phyloP scores from a whole-genome alignment of 257 asterid genomes.

The Gentiana macrophylla region DNA sequence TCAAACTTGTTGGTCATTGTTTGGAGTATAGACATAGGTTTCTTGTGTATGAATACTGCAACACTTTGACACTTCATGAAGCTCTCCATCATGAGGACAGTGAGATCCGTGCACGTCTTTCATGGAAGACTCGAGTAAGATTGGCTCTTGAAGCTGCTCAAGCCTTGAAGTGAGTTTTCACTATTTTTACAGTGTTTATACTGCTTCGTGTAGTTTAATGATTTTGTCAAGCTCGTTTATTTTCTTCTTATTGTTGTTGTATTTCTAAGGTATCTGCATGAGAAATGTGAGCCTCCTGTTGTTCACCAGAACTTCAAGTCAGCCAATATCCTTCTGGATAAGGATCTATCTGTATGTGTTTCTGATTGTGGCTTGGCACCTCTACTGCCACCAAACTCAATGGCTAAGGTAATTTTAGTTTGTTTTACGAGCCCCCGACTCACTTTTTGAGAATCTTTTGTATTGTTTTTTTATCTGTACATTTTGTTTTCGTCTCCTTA shows the following conservation, averaged over 20 bases:
- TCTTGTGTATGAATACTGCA: conserved; percentile 60
- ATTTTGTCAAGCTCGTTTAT: too few species aligned
- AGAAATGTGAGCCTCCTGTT: conserved; percentile 55
- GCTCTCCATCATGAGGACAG: conserved; percentile 70
- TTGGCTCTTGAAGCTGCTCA: conserved; percentile 90
- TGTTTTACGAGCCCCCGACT: too few species aligned
- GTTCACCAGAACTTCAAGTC: conserved; percentile 77
- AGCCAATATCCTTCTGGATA: conserved; percentile 60
- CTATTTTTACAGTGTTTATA: not conserved
- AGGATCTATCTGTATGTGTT: conserved; percentile 50
- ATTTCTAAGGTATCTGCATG: conserved; percentile 72
- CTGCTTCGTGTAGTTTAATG: too few species aligned
- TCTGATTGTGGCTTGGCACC: conserved; percentile 82
- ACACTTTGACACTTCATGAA: conserved; percentile 67
- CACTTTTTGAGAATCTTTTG: too few species aligned
- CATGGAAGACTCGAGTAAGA: conserved; percentile 76
- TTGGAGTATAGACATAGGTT: conserved; percentile 75
- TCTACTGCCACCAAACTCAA: conserved; percentile 45
- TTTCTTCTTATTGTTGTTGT: conserved; percentile 11
- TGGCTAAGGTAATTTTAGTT: conserved; percentile 35
- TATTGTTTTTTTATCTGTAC: too few species aligned
- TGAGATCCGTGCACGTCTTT: conserved; percentile 51
- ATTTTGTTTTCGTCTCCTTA: not conserved
- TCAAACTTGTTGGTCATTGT: conserved; percentile 74
- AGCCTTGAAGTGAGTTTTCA: conserved; percentile 67